These are phyloP conservation scores for Lactuca sativa DNA, from an alignment of 129 eudicot genomes.

Conservation along the genomic window DNA sequence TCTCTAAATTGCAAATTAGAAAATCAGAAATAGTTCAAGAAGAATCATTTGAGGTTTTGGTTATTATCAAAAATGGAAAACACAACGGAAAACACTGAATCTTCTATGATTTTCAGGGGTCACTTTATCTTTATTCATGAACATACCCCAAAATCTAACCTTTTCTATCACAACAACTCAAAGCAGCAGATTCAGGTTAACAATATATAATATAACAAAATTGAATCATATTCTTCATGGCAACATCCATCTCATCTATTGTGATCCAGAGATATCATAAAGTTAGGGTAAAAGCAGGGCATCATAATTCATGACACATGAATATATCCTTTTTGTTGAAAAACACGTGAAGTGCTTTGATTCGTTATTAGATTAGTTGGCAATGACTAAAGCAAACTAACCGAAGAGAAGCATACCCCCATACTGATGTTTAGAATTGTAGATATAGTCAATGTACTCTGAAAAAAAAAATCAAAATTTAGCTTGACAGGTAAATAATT, in stretches of 20 bases:
- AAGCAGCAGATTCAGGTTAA: constrained; percentile 9
- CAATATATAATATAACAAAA: background rate
- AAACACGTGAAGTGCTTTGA: constrained; percentile 1
- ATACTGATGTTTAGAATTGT: constrained; percentile 27
- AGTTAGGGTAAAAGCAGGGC: constrained; percentile 1
- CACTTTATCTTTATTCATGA: background rate
- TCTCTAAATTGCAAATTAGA: no score
- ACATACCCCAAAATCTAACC: constrained; percentile 8
- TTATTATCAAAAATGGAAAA: no score
- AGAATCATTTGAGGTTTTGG: no score
- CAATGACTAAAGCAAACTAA: constrained; percentile 17
- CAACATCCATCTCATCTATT: constrained; percentile 14
- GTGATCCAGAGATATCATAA: constrained; percentile 5
- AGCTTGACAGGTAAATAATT: constrained; percentile 7
- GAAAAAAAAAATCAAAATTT: constrained; percentile 19
- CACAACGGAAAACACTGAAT: no score
- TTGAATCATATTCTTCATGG: no score
- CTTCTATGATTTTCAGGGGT: background rate
- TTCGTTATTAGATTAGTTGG: background rate
- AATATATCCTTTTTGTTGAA: background rate
- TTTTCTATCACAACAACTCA: constrained; percentile 11
- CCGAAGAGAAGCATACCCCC: constrained; percentile 63
- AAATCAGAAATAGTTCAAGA: no score
- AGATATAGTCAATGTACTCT: constrained; percentile 5
- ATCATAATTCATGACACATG: constrained; percentile 13